Conservation (phyloP, 2,329 filamentous ascomycete species). For the Claviceps citrina region DNA sequence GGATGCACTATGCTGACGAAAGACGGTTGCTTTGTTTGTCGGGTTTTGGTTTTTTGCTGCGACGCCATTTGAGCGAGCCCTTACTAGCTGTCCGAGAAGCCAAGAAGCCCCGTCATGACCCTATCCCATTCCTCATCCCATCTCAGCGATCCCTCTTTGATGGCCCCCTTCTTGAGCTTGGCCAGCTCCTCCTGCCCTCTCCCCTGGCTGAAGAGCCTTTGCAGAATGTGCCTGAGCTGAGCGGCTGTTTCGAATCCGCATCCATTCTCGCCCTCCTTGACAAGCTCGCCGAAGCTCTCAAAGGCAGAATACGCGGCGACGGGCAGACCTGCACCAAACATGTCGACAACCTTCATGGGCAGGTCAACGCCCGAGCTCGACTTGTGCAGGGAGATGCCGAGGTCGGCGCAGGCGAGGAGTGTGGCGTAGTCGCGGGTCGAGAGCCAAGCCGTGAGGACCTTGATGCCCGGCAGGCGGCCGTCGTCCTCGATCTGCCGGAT, state of each 20-base stretch:
- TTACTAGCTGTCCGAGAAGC: conserved; percentile 18
- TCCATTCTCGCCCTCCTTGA: conserved; percentile 75
- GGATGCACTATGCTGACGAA: background rate
- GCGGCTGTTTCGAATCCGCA: conserved; percentile 61
- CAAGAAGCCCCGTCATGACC: conserved; percentile 60
- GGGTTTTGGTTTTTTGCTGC: too few relatives aligned
- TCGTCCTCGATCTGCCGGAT: conserved; percentile 46
- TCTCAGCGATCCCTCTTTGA: conserved; percentile 55
- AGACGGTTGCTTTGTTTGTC: too few relatives aligned
- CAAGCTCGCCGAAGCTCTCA: conserved; percentile 79
- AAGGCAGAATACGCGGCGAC: conserved; percentile 78
- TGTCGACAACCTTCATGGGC: conserved; percentile 98
- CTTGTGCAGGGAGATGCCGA: conserved; percentile 83
- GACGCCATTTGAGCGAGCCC: too few relatives aligned
- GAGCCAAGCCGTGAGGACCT: conserved; percentile 71
- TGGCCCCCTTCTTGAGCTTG: conserved; percentile 51
- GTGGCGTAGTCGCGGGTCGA: conserved; percentile 69
- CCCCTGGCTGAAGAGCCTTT: conserved; percentile 45
- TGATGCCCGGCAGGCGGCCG: conserved; percentile 52
- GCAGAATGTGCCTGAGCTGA: conserved; percentile 48
- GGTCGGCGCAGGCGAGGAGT: conserved; percentile 69
- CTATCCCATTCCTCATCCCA: conserved; percentile 93
- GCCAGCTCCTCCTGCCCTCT: conserved; percentile 38
- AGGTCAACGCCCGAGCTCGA: conserved; percentile 90
- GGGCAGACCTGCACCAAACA: conserved; percentile 89